Conservation (phyloP, 1,284 basidiomycete species). For the Flammula alnicola region DNA sequence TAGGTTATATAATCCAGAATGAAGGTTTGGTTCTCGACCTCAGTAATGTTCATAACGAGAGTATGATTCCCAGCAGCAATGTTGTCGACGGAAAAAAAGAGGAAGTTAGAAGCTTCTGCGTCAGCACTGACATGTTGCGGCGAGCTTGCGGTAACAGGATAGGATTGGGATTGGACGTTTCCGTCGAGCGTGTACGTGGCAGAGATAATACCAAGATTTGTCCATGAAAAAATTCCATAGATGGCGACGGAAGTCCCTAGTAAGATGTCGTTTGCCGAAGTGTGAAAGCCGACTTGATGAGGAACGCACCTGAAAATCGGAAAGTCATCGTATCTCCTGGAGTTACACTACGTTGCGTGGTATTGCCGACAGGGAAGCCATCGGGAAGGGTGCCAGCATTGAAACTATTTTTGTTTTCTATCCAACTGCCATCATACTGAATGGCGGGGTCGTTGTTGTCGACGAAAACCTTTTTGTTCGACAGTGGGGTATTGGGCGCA, state of each 20-base stretch:
- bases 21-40: conserved; percentile 19
- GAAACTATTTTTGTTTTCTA: conserved; percentile 15
- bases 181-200: conserved; percentile 8
- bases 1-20: conserved; percentile 24
- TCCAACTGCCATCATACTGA: conserved; percentile 24
- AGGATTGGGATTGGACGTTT: conserved; percentile 15
- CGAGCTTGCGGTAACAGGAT: conserved; percentile 16
- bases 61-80: conserved; percentile 22
- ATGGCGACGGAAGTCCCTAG: conserved; percentile 17
- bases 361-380: conserved; percentile 26
- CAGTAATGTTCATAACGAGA: conserved; percentile 23
- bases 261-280: background rate
- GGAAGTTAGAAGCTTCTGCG: conserved; percentile 22
- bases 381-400: conserved; percentile 18
- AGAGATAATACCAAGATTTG: background rate
- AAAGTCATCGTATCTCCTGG: conserved; percentile 27
- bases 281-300: background rate
- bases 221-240: conserved; percentile 11
- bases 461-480: conserved; percentile 24
- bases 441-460: conserved; percentile 27
- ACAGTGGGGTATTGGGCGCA: conserved; percentile 24
- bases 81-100: conserved; percentile 22
- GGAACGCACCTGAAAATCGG: conserved; percentile 16
- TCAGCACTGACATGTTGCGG: conserved; percentile 15
- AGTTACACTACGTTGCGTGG: conserved; percentile 24